Conservation (phyloP, 192 early-diverging fungal species). For the Coemansia sp. region DNA sequence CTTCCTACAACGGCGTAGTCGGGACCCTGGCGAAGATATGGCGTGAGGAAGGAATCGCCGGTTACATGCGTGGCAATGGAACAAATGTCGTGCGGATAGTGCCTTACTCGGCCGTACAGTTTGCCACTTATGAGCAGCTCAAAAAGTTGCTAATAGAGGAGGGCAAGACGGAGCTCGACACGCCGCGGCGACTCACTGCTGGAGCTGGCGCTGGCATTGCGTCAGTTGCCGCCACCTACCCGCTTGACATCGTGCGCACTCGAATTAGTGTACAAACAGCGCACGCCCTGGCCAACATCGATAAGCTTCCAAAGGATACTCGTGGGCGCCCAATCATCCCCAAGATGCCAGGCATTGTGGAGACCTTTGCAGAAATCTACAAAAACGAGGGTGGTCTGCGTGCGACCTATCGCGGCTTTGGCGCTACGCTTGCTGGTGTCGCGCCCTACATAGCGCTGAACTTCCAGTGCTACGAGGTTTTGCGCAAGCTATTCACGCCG, state of each 20-base stretch:
- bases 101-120: constrained; percentile 81
- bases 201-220: constrained; percentile 77
- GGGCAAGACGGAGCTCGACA: constrained; percentile 71
- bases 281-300: constrained; percentile 53
- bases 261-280: constrained; percentile 77
- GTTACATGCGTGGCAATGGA: constrained; percentile 81
- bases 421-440: constrained; percentile 73
- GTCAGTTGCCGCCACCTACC: constrained; percentile 79
- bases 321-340: constrained; percentile 59
- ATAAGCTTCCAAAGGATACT: constrained; percentile 45
- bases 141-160: constrained; percentile 72
- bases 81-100: constrained; percentile 83
- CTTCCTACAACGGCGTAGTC: constrained; percentile 68
- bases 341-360: constrained; percentile 70
- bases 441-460: constrained; percentile 83
- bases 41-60: constrained; percentile 73
- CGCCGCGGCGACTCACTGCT: constrained; percentile 67
- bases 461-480: constrained; percentile 80
- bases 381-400: constrained; percentile 71
- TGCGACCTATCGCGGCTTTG: constrained; percentile 74
- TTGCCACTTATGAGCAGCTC: constrained; percentile 81
- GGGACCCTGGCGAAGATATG: constrained; percentile 79
- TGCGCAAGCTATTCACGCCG: constrained; percentile 71
- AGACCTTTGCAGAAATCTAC: constrained; percentile 69
- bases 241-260: constrained; percentile 78